Base-by-base conservation (phyloP, 1,139 yeast species). In the Hemisphaericaspora xylanilytica region DNA sequence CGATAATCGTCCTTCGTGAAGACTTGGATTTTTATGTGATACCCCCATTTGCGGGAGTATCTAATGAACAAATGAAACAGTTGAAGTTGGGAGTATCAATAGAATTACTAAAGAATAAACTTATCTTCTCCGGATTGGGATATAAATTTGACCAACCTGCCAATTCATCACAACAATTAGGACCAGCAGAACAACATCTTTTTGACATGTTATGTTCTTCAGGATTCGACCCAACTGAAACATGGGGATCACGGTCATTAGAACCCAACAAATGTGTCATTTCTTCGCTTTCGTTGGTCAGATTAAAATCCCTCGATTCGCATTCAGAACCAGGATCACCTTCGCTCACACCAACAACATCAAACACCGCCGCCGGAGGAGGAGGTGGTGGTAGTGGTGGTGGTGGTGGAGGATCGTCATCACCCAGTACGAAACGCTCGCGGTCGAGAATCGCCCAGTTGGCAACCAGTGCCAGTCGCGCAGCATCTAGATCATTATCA, bases 191-290 rank as follows among this genome's bases (percentile, higher is more conserved):
- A 59, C 92, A 85, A 58, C 97, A 92, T 62, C 70, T 94, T 38
- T 78, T 88, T 63, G 97, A 89, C 48, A 94, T 94, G 98, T 74
- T 94, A 39, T 89, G 97, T 54, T 75, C 94, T 0, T 83, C 95
- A 1, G 99, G 99, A 0, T 87, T 90, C 50, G 64, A 70, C 4
- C 65, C 75, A 7, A 70, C 71, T 22, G 90, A 87, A 32, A 56
- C 59, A 16, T 94, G 99, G 99, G 97, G 96, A 3, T 82, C 80
- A 56, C 71, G 98, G 46, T 79, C 85, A 8, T 71, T 84, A 47
- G 97, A 90, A 57, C 94, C 95, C 0, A 79, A 80, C 42, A 85
- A 86, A 56, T 85, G 97, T 13, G 92, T 89, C 16, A 75, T 94
- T 37, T 81, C 86, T 51, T 87, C 96, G 13, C 69, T 94, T 48